Conservation (phyloP, 139 green algal genomes). For the Coelastrella sp. region DNA sequence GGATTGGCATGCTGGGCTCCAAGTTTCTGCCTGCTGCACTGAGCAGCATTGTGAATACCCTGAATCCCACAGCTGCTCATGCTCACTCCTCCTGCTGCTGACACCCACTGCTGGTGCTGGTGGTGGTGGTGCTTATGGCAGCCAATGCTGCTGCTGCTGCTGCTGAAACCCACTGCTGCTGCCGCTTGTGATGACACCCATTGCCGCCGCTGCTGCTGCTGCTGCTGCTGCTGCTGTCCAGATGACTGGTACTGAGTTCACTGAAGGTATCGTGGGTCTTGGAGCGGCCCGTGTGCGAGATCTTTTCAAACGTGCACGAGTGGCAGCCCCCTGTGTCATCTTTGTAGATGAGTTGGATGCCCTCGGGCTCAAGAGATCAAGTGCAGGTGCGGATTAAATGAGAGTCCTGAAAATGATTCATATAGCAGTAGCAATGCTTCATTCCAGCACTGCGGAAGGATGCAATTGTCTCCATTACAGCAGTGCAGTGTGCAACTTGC, state of each 20-base stretch:
- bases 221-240: conserved; percentile 86
- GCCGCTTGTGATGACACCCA: background rate
- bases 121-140: background rate
- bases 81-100: too few species aligned
- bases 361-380: conserved; percentile 87
- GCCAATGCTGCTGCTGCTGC: background rate
- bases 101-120: background rate
- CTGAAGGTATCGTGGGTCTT: conserved; percentile 97
- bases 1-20: too few species aligned
- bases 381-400: conserved; percentile 61
- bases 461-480: too few species aligned
- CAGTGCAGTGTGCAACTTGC: background rate
- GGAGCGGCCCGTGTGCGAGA: conserved; percentile 94
- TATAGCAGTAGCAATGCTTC: too few species aligned
- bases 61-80: too few species aligned
- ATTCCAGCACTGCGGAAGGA: too few species aligned
- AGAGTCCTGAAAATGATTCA: too few species aligned
- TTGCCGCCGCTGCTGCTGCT: background rate
- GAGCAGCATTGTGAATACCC: too few species aligned
- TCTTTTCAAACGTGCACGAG: conserved; percentile 94
- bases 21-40: too few species aligned
- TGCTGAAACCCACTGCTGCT: background rate
- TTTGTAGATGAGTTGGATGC: conserved; percentile 99
- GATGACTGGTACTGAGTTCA: conserved; percentile 98
- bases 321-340: conserved; percentile 92